phyloP scores from a whole-genome alignment of 495 filamentous ascomycete genomes.

The Letharia columbiana region DNA sequence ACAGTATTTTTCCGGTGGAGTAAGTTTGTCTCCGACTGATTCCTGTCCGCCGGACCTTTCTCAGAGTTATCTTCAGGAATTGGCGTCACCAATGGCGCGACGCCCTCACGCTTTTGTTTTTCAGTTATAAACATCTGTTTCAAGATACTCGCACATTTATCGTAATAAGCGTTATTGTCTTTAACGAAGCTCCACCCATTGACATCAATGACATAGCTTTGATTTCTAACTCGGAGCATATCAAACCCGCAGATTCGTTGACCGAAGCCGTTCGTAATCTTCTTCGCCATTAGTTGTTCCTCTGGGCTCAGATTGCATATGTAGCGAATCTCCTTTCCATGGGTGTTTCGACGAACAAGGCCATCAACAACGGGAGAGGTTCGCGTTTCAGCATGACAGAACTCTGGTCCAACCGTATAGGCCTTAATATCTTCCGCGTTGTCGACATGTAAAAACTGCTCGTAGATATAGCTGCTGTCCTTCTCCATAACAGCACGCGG shows the following conservation, averaged over 20 bases:
- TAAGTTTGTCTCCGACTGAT: conserved; percentile 29
- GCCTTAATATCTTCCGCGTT: conserved; percentile 98
- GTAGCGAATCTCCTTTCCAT: conserved; percentile 95
- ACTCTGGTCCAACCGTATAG: conserved; percentile 90
- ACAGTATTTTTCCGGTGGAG: conserved; percentile 35
- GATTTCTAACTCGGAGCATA: conserved; percentile 74
- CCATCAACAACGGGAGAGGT: conserved; percentile 97
- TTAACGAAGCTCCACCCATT: conserved; percentile 99
- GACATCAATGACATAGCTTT: conserved; percentile 96
- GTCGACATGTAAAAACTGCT: conserved; percentile 91
- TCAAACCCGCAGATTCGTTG: conserved; percentile 97
- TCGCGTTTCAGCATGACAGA: conserved; percentile 92
- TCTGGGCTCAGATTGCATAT: conserved; percentile 75
- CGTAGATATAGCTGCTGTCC: conserved; percentile 82
- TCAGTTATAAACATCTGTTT: conserved; percentile 79
- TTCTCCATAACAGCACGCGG: conserved; percentile 74
- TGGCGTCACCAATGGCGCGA: conserved; percentile 22
- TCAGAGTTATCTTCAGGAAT: conserved; percentile 19
- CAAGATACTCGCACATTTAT: conserved; percentile 77
- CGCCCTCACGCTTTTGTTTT: conserved; percentile 46
- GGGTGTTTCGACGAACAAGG: conserved; percentile 86
- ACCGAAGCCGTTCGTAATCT: conserved; percentile 86
- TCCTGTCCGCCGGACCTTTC: conserved; percentile 16
- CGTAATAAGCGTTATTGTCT: conserved; percentile 97
- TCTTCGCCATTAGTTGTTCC: conserved; percentile 75